Evolutionary conservation across 345 rosid species (phyloP), one percentile per base, ranked within the genome.

Genomic region (Linum usitatissimum): DNA sequence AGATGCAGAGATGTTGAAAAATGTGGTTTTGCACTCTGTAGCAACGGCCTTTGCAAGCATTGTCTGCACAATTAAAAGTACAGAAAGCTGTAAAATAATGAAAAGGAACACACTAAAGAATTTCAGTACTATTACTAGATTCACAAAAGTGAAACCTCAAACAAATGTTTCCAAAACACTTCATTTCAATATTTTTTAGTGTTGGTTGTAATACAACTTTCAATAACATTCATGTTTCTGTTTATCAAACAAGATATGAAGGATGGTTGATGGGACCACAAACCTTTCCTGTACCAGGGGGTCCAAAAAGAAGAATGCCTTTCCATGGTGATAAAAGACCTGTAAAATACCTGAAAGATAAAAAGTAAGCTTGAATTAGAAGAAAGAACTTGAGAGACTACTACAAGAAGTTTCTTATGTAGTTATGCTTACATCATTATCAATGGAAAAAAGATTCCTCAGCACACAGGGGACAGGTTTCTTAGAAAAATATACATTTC

Each of bases 1-100:
- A 57, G 98, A 92, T 68, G 98, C 98, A 30, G 98, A 92, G 61
- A 92, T 92, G 51, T 92, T 92, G 82, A 92, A 92, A 79, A 92
- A 92, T 9, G 98, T 92, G 14, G 98, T 92, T 61, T 92, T 87
- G 83, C 98, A 92, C 73, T 92, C 98, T 30, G 98, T 89, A 57
- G 98, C 98, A 72, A 92, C 95, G 59, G 98, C 98, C 80, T 89
- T 87, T n/a, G 98, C 98, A 68, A 92, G 95, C 98, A 92, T 87
- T 57, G 99, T 93, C 99, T 93, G 84, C 30, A 75, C 67, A 57
- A 72, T 64, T 64, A 61, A 48, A 65, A 60, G 45, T 18, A 34
- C 10, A 55, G 59, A 55, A 55, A 45, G 13, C 17, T 15, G 38
- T 13, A 48, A 74, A 17, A 58, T 10, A 45, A 61, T 59, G 64